phyloP scores from a whole-genome alignment of 371 early-diverging fungal genomes.

The Mucor mucedo region DNA sequence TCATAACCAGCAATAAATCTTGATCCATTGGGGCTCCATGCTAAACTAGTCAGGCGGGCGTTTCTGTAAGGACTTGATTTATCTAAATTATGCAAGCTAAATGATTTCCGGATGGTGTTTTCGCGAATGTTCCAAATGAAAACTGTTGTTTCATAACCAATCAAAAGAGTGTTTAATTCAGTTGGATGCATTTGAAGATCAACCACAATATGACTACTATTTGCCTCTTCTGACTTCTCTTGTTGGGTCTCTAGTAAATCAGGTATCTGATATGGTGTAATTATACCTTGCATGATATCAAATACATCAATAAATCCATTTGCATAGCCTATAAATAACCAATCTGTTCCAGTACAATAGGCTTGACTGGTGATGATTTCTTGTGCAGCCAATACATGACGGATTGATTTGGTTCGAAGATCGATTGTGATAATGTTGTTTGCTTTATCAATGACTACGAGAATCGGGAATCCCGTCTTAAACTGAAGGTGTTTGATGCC shows the following conservation, averaged over 20 bases:
- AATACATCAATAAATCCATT: slow-evolving; percentile 62
- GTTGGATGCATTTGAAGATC: slow-evolving; percentile 60
- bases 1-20: slow-evolving; percentile 62
- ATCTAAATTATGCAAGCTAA: slow-evolving; percentile 24
- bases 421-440: slow-evolving; percentile 60
- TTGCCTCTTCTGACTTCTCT: background rate
- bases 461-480: slow-evolving; percentile 52
- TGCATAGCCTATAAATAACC: slow-evolving; percentile 61
- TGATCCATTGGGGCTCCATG: slow-evolving; percentile 60
- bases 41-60: slow-evolving; percentile 44
- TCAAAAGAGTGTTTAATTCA: slow-evolving; percentile 54
- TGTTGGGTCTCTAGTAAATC: slow-evolving; percentile 32
- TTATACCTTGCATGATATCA: slow-evolving; percentile 53
- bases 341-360: slow-evolving; percentile 59
- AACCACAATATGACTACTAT: slow-evolving; percentile 37
- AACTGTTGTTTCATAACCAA: slow-evolving; percentile 55
- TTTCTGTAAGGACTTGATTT: slow-evolving; percentile 29
- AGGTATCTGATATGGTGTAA: slow-evolving; percentile 54
- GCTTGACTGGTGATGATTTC: slow-evolving; percentile 58
- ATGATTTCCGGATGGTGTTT: slow-evolving; percentile 39
- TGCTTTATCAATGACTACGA: slow-evolving; percentile 54
- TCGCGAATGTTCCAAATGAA: slow-evolving; percentile 59
- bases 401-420: slow-evolving; percentile 46
- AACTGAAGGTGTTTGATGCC: slow-evolving; percentile 59
- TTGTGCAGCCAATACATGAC: slow-evolving; percentile 43